phyloP scores from a whole-genome alignment of 1,139 yeast genomes.

The Blastobotrys ciferrii region DNA sequence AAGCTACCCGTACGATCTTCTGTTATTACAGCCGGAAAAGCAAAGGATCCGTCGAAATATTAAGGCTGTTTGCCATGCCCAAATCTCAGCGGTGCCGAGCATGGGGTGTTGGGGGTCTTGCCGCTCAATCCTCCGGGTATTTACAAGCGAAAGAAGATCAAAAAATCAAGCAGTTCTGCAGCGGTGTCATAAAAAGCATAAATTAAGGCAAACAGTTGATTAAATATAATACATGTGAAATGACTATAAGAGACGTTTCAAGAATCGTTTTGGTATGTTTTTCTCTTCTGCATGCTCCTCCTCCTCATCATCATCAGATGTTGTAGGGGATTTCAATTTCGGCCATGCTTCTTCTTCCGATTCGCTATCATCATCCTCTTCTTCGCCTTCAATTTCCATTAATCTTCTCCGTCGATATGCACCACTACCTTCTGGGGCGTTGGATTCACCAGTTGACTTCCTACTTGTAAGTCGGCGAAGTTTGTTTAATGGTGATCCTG shows the following conservation, averaged over 20 bases:
- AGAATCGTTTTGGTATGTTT: background rate
- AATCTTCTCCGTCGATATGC: background rate
- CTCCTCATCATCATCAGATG: constrained; percentile 1
- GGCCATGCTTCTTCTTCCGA: constrained; percentile 9
- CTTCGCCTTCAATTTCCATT: constrained; percentile 3
- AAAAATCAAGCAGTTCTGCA: too few relatives aligned
- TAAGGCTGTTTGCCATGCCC: too few relatives aligned
- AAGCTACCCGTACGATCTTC: too few relatives aligned
- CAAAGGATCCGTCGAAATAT: too few relatives aligned
- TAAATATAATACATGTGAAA: background rate
- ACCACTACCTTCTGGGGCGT: background rate
- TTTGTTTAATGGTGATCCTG: constrained; percentile 12
- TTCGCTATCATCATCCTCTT: constrained; percentile 4
- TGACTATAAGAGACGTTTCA: background rate
- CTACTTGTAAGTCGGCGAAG: constrained; percentile 8
- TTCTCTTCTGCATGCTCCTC: background rate
- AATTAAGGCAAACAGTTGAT: too few relatives aligned
- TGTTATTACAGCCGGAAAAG: too few relatives aligned
- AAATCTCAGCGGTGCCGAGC: too few relatives aligned
- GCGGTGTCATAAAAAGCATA: too few relatives aligned
- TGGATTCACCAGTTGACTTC: constrained; percentile 3
- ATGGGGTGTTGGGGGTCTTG: too few relatives aligned
- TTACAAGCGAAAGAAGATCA: too few relatives aligned
- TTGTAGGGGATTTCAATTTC: background rate
- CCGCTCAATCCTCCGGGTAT: too few relatives aligned